A percentile compares a stretch with the other conserved stretches of the same genome.
phyloP scores from a whole-genome alignment of 768 basidiomycete species.

The Lactarius tabidus region DNA sequence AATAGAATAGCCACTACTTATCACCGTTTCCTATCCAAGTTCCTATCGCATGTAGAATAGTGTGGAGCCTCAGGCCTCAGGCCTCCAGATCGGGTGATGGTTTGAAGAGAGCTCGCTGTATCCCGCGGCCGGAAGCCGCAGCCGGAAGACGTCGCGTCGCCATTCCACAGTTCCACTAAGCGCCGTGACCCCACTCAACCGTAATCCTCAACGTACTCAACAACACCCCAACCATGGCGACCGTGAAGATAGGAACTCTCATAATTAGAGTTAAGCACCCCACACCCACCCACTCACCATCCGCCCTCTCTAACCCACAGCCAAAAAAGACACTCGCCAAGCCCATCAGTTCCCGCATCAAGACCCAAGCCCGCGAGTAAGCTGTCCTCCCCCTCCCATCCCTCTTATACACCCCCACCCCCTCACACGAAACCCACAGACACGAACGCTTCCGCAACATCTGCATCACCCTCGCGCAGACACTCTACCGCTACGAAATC shows the following conservation, averaged over 20 bases:
- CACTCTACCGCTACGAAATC: slow-evolving; percentile 70
- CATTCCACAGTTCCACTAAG: too few species aligned
- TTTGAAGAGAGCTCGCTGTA: too few species aligned
- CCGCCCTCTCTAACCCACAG: background rate
- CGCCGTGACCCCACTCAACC: too few species aligned
- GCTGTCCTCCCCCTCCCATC: slow-evolving; percentile 27
- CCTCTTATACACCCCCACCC: background rate
- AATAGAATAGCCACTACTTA: too few species aligned
- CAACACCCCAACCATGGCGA: slow-evolving; percentile 49
- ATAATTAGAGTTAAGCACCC: slow-evolving; percentile 58
- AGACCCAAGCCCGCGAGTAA: slow-evolving; percentile 68
- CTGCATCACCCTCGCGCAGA: slow-evolving; percentile 72
- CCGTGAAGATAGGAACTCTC: slow-evolving; percentile 70
- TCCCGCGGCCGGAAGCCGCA: background rate
- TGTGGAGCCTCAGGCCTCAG: too few species aligned
- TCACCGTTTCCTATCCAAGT: too few species aligned
- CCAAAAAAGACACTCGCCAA: slow-evolving; percentile 72
- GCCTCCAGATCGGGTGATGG: too few species aligned
- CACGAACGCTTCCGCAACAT: slow-evolving; percentile 68
- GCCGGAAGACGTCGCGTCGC: too few species aligned
- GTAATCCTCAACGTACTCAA: too few species aligned
- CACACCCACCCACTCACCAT: background rate
- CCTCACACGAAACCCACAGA: slow-evolving; percentile 34
- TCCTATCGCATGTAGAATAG: too few species aligned
- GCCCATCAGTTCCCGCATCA: slow-evolving; percentile 67